Percentiles rank a stretch among this genome's conserved stretches.
phyloP scores from a whole-genome alignment of 1,284 basidiomycete species.

The Malassezia brasiliensis region DNA sequence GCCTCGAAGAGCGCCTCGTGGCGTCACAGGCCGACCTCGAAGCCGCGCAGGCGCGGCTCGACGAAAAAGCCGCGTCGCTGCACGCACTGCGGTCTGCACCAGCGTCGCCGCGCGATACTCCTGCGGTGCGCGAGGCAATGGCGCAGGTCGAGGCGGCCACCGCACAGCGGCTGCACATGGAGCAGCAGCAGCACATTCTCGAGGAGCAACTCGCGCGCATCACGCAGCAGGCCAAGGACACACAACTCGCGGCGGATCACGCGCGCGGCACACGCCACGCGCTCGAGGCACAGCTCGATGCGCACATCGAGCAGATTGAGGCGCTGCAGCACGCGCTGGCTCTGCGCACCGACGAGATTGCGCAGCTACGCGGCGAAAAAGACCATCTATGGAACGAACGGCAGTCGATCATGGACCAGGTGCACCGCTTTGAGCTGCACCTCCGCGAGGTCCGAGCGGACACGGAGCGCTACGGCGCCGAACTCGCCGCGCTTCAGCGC shows the following conservation, averaged over 20 bases:
- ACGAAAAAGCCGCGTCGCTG: background rate
- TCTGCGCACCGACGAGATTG: slow-evolving; percentile 3
- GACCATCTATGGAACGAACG: slow-evolving; percentile 17
- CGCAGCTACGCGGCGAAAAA: slow-evolving; percentile 15
- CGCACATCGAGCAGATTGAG: slow-evolving; percentile 11
- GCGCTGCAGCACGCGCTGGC: slow-evolving; percentile 8
- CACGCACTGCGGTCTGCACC: background rate
- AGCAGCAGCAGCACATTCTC: slow-evolving; percentile 6
- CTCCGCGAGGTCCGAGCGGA: slow-evolving; percentile 17
- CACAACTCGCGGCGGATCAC: background rate
- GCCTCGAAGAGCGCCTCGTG: slow-evolving; percentile 12
- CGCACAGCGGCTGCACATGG: slow-evolving; percentile 3
- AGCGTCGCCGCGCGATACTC: background rate
- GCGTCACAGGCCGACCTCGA: slow-evolving; percentile 2
- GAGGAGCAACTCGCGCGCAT: slow-evolving; percentile 9
- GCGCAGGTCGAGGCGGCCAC: background rate
- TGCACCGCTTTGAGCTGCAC: slow-evolving; percentile 15
- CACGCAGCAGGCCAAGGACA: background rate
- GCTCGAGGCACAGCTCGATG: slow-evolving; percentile 14
- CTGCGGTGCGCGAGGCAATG: background rate
- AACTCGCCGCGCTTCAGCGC: slow-evolving; percentile 7
- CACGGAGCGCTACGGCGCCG: slow-evolving; percentile 16
- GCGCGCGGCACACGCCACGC: slow-evolving; percentile 3
- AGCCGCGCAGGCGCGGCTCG: background rate
- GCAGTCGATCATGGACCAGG: slow-evolving; percentile 13